Base-by-base conservation (phyloP, 495 filamentous ascomycete species). In the Viridothelium virens region DNA sequence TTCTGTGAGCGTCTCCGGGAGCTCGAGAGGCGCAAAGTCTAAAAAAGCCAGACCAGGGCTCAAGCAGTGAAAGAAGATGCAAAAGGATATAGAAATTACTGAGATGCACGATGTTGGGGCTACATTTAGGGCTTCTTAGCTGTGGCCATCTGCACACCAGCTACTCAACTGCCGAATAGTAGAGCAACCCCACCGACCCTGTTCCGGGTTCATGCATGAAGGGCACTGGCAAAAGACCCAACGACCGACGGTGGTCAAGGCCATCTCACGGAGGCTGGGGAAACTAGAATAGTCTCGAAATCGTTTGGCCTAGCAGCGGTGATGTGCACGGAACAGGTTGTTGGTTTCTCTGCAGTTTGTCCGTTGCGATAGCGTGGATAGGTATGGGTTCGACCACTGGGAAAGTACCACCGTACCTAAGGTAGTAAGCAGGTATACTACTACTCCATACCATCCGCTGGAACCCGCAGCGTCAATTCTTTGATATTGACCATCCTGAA, bases 161-260 rank as follows among this genome's bases (percentile, higher is more conserved):
- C 5, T 36, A 1, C 31, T 33, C 48, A 59, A 59, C 53, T 59
- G 18, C 53, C 53, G 53, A 59, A 31, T 10, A 9, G 53, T 18
- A 9, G 31, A 59, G 31, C 7, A 11, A 33, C 9, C 9, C 48
- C 16, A 16, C 12, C n/a, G 36, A 5, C 53, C 31, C 5, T 44
- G 41, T 44, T 7, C 7, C 41, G 11, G 18, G 48, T 53, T 53
- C n/a, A 53, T 53, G 48, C 48, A 53, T 53, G 48, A 53, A 53
- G 48, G 48, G 18, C 48, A 9, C 11, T 25, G 25, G 25, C 25
- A 25, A 25, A 25, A 25, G 25, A 25, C 25, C 25, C 25, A 25
- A 25, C 25, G 25, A 25, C 25, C 25, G 25, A 25, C 25, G 25
- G 25, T 25, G 25, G 25, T 25, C 25, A 25, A 25, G 25, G 25